These are phyloP conservation scores for Aspergillus texensis DNA, from an alignment of 2,329 filamentous ascomycete genomes.

Conservation along the genomic window DNA sequence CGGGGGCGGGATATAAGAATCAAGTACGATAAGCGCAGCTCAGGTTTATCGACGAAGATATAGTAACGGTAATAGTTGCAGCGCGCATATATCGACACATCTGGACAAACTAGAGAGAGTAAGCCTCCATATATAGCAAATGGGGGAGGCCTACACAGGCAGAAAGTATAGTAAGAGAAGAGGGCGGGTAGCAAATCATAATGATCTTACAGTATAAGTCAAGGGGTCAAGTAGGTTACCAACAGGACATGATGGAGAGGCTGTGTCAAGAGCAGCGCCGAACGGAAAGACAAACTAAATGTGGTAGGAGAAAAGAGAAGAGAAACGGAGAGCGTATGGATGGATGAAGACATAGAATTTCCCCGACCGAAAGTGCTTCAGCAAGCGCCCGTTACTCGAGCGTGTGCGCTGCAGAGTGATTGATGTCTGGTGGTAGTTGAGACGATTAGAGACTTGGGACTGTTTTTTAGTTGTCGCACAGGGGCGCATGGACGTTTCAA, in stretches of 20 bases:
- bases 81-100: constrained; percentile 8
- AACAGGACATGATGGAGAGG: constrained; percentile 1
- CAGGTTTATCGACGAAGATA: background rate
- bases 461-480: constrained; percentile 3
- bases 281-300: background rate
- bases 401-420: background rate
- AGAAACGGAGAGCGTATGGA: background rate
- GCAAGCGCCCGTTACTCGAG: background rate
- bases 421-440: background rate
- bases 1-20: background rate
- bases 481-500: constrained; percentile 3
- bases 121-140: constrained; percentile 21
- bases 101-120: constrained; percentile 5
- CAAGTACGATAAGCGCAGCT: background rate
- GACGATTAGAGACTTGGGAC: background rate
- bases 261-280: constrained; percentile 6
- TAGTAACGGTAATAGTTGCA: background rate
- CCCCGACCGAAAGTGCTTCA: background rate
- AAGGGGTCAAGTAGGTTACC: background rate
- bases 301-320: background rate
- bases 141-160: constrained; percentile 9
- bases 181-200: constrained; percentile 7
- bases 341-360: constrained; percentile 1
- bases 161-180: constrained; percentile 11
- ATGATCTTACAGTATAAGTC: background rate